These are phyloP conservation scores for Raphidocelis subcapitata DNA, from an alignment of 139 green algal genomes.

Conservation along the genomic window DNA sequence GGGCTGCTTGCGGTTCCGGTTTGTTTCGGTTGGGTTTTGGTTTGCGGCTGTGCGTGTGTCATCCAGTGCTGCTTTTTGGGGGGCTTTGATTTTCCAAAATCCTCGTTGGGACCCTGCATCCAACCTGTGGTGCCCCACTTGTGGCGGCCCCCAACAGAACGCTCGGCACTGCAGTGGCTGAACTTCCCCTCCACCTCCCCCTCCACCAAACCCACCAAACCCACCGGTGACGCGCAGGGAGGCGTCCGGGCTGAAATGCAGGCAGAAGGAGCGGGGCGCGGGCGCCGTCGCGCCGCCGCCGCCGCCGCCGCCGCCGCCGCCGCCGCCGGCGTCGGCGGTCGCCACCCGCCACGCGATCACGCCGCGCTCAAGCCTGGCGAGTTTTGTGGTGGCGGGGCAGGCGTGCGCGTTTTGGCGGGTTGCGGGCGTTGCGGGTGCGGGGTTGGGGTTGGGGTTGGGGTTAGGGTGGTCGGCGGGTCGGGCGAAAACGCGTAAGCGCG, in stretches of 20 bases:
- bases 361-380: conserved; percentile 33
- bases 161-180: neutral
- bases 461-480: too few relatives aligned
- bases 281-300: too few relatives aligned
- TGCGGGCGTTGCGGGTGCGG: too few relatives aligned
- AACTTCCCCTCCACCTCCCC: neutral
- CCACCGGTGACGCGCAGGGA: conserved; percentile 42
- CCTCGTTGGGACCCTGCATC: too few relatives aligned
- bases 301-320: too few relatives aligned
- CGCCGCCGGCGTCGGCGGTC: conserved; percentile 26
- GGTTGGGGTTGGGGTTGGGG: too few relatives aligned
- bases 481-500: too few relatives aligned
- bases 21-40: too few relatives aligned
- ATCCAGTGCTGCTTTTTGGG: neutral
- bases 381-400: too few relatives aligned
- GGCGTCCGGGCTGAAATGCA: conserved; percentile 42
- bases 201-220: neutral
- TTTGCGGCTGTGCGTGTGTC: neutral
- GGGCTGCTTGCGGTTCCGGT: conserved; percentile 18
- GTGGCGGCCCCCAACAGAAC: neutral
- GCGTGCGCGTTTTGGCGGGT: too few relatives aligned
- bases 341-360: conserved; percentile 49
- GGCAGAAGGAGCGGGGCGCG: conserved; percentile 44
- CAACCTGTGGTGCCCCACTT: too few relatives aligned
- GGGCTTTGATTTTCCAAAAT: too few relatives aligned